Conservation (phyloP, 768 basidiomycete genomes). For the Trametes punicea region DNA sequence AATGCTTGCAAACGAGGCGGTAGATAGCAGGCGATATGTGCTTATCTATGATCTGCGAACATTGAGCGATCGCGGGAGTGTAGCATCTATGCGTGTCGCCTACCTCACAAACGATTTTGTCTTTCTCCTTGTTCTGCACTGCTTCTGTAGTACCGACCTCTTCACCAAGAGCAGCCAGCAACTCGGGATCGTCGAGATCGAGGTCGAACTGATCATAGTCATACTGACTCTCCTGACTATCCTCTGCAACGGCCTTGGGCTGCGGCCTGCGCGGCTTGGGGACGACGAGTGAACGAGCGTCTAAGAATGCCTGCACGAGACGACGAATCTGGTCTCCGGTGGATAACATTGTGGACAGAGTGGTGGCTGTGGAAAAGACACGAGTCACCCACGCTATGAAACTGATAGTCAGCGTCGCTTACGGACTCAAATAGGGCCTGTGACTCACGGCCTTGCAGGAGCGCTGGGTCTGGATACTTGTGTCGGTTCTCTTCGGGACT, state of each 20-base stretch:
- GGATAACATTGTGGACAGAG: constrained; percentile 38
- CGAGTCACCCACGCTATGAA: constrained; percentile 55
- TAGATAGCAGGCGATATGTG: constrained; percentile 53
- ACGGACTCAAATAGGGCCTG: not conserved
- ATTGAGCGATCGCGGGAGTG: not conserved
- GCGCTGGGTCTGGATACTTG: constrained; percentile 59
- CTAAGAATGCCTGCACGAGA: constrained; percentile 59
- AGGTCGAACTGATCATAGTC: constrained; percentile 60
- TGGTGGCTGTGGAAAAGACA: constrained; percentile 45
- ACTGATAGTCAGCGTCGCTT: not conserved
- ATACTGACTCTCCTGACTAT: constrained; percentile 75
- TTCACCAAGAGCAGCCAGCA: constrained; percentile 52
- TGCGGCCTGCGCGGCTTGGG: constrained; percentile 39
- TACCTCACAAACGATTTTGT: constrained; percentile 51
- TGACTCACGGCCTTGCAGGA: constrained; percentile 54
- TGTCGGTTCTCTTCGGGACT: constrained; percentile 33
- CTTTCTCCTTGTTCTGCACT: constrained; percentile 38
- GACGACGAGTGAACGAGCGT: constrained; percentile 48
- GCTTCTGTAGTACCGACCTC: constrained; percentile 25
- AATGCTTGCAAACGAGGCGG: constrained; percentile 48
- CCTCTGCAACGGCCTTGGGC: constrained; percentile 28
- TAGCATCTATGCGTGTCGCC: constrained; percentile 14
- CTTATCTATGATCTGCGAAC: constrained; percentile 45
- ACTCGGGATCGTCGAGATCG: constrained; percentile 58
- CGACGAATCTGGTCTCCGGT: constrained; percentile 54